These are phyloP conservation scores for Colletotrichum brevisporum DNA, from an alignment of 2,329 filamentous ascomycete genomes.

Conservation along the genomic window DNA sequence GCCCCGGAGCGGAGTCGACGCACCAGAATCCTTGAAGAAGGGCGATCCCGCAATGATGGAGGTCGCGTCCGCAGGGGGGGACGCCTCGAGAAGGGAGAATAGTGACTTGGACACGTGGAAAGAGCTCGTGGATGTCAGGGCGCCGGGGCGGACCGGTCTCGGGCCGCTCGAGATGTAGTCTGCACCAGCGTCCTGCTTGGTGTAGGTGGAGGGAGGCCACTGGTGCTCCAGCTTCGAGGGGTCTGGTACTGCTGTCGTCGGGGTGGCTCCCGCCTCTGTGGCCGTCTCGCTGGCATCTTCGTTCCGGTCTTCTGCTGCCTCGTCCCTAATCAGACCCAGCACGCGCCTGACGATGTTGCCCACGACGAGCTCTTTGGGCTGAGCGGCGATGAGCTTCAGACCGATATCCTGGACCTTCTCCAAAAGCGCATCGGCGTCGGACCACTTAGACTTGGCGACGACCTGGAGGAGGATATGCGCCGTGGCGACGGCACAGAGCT, in stretches of 20 bases:
- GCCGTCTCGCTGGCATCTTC: slow-evolving; percentile 70
- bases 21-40: slow-evolving; percentile 59
- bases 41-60: slow-evolving; percentile 59
- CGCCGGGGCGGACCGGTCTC: slow-evolving; percentile 65
- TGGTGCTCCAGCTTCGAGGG: slow-evolving; percentile 48
- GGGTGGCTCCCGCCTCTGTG: slow-evolving; percentile 59
- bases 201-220: slow-evolving; percentile 50
- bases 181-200: slow-evolving; percentile 52
- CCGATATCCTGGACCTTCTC: slow-evolving; percentile 85
- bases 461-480: slow-evolving; percentile 90
- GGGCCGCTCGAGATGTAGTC: slow-evolving; percentile 42
- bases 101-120: slow-evolving; percentile 81
- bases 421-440: slow-evolving; percentile 83
- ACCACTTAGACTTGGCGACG: slow-evolving; percentile 84
- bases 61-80: slow-evolving; percentile 62
- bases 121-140: slow-evolving; percentile 74
- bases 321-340: slow-evolving; percentile 90
- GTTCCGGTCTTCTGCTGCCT: slow-evolving; percentile 85
- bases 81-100: slow-evolving; percentile 88
- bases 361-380: slow-evolving; percentile 91
- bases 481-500: slow-evolving; percentile 91
- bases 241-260: slow-evolving; percentile 56
- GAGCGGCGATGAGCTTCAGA: slow-evolving; percentile 82
- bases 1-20: slow-evolving; percentile 63
- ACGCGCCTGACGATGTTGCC: slow-evolving; percentile 95